Conservation (phyloP, 495 filamentous ascomycete genomes). For the Penicillium diatomitis region DNA sequence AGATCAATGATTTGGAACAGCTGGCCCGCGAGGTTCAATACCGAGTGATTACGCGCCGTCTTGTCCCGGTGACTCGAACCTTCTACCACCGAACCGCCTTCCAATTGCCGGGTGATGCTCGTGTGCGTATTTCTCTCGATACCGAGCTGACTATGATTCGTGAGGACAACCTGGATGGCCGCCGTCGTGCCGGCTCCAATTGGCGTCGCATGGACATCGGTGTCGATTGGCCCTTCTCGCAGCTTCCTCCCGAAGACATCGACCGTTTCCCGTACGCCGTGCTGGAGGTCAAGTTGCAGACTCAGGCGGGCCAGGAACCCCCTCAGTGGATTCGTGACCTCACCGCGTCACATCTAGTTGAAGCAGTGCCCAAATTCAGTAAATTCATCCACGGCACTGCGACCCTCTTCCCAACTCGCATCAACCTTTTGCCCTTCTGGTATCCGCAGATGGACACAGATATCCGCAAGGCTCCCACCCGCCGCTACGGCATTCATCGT, state of each 20-base stretch:
- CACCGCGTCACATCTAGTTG: conserved; percentile 85
- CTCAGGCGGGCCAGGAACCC: conserved; percentile 91
- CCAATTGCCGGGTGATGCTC: conserved; percentile 90
- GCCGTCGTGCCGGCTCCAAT: conserved; percentile 67
- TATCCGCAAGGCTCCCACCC: conserved; percentile 84
- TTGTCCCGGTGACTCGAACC: conserved; percentile 78
- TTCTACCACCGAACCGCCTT: conserved; percentile 99
- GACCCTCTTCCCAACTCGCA: conserved; percentile 74
- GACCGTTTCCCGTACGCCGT: conserved; percentile 94
- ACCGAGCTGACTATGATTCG: conserved; percentile 91
- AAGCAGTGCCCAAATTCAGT: conserved; percentile 97
- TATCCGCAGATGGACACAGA: conserved; percentile 97
- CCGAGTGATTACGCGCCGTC: conserved; percentile 70
- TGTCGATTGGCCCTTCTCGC: conserved; percentile 88
- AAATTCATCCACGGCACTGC: conserved; percentile 98
- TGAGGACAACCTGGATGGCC: conserved; percentile 89
- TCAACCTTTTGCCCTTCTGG: conserved; percentile 92
- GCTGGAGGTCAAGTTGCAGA: conserved; percentile 96
- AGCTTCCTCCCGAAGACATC: conserved; percentile 74
- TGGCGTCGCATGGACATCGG: conserved; percentile 98
- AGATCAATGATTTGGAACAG: conserved; percentile 83
- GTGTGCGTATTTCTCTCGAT: conserved; percentile 94
- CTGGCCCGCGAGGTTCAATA: conserved; percentile 91
- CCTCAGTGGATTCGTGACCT: conserved; percentile 93
- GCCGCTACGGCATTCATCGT: conserved; percentile 80